Base-by-base conservation (phyloP, 768 basidiomycete species). In the Boletus vinaceobasis region DNA sequence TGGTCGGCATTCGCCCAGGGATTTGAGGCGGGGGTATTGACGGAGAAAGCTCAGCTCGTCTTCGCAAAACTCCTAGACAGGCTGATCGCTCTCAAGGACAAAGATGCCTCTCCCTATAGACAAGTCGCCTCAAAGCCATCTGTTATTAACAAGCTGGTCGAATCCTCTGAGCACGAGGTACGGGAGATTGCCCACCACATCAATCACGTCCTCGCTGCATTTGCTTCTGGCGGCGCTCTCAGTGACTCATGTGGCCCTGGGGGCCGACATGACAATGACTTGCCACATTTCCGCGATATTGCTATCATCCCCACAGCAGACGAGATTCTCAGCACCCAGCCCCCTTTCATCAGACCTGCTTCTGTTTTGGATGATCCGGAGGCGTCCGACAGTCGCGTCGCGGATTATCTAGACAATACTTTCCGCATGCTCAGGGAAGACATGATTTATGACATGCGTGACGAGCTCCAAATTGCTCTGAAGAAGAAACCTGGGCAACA, bases 221-320 rank as follows among this genome's bases (percentile, higher is more conserved):
- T 65, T 55, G 61, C 62, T 23, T 50, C 67, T 10, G 65, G 64
- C 19, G 58, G 63, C 11, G 32, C 58, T 19, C 47, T 56, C n/a
- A 56, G 58, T 32, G 66, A 55, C 19, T 29, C 47, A 7, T 58
- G 53, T 32, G 67, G 69, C 10, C 82, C 87, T 0, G 87, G 87
- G 0, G 87, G 86, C 3, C 75, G 87, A 6, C 87, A 88, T 53
- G 85, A 87, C 61, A 89, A 89, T 48, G 87, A 89, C 62, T 80
- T 80, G 43, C 57, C 64, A 8, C 78, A 85, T 53, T 88, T 85
- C 60, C 79, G 81, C 11, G 59, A 79, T 8, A 84, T 88, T 21
- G 65, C 80, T 29, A 83, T 89, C 51, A 71, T 85, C 5, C 87
- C 87, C 1, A 85, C 87, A 7, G 77, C 82, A 1, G 80, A 82